Base-by-base conservation (phyloP, 208 protist species). In the Crithidia brevicula region DNA sequence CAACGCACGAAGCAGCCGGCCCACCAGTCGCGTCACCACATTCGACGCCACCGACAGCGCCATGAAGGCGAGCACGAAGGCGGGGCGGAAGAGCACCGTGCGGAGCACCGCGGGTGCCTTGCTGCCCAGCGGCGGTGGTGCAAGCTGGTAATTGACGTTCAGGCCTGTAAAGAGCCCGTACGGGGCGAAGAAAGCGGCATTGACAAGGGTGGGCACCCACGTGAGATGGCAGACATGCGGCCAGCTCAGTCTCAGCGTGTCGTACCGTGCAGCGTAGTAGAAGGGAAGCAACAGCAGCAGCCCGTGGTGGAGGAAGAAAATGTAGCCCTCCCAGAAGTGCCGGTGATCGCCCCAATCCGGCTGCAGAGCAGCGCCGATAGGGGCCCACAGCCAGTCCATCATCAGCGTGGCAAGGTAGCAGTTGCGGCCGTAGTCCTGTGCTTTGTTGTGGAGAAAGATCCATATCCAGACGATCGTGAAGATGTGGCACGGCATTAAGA, bases 401-500 rank as follows among this genome's bases (percentile, higher is more conserved):
- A 89, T 51, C 52, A 94, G 62, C 47, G 82, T 83, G 16, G 83
- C 88, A 4, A 91, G 40, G 58, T 88, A 94, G 60, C 79, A 83
- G 69, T 77, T 76, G 40, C 56, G 42, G 42, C 46, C 70, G 60
- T 91, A 91, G 6, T 83, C 58, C 16, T 28, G 45, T 23, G 70
- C 66, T 31, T 13, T 40, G 36, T 77, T 49, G 57, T 68, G 52
- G 16, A 82, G 42, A 0, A 94, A 73, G 7, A 91, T 64, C 33
- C 65, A 80, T 23, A 67, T 50, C 88, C 88, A 94, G 30, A 75
- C 56, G 9, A 78, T 63, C 9, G 83, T 89, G 38, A 85, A 82
- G 42, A 94, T 31, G 62, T 94, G 88, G 77, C 88, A 94, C 22
- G 88, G 88, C 88, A 94, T 94, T 25, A 94, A 62, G 54, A 94